Evolutionary conservation across 2,329 filamentous ascomycete genomes (phyloP), one percentile per base, ranked within the genome.

Genomic region (Penicillium fuscoglaucum): DNA sequence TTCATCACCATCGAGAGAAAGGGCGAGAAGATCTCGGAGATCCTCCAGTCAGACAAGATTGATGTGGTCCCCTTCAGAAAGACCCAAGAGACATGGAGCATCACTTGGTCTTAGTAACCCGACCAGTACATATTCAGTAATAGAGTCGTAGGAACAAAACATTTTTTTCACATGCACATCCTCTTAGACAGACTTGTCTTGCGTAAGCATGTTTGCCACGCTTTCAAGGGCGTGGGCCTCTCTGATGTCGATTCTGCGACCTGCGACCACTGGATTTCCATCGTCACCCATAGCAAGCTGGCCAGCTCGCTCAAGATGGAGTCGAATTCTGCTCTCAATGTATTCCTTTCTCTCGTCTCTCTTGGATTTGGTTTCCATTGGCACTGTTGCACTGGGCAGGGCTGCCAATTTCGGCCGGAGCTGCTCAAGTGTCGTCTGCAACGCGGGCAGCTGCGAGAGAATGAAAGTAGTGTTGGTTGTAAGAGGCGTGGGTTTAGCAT

Each of bases 401-500:
- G 74, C 72, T 6, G 75, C 74, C 29, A 96, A 77, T 59, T 88
- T 86, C 0, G 90, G 86, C 61, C 87, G 80, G 37, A 96, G 78
- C 13, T 84, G 82, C 10, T 85, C 80, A 49, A 96, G 79, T 8
- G 96, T 80, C 8, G 85, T 79, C 58, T 90, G 87, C 46, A 99
- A 80, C 0, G 91, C 86, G 29, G 91, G 90, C 21, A 97, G 80
- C 72, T 98, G 93, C 2, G 89, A 90, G 21, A 96, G 82, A 0
- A 90, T 87, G 73, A 97, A 96, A 29, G 79, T 81, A 15, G 82
- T 80, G 56, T 77, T 80, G 53, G 77, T 81, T 60, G 77, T 80
- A 58, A 77, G 70, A 44, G 69, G 73, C 29, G 69, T 76, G 52
- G 71, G 70, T 74, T 67, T 70, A 13, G 65, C 66, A 58, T 66